phyloP scores from a whole-genome alignment of 2,329 filamentous ascomycete species.

The Talaromyces piceae region DNA sequence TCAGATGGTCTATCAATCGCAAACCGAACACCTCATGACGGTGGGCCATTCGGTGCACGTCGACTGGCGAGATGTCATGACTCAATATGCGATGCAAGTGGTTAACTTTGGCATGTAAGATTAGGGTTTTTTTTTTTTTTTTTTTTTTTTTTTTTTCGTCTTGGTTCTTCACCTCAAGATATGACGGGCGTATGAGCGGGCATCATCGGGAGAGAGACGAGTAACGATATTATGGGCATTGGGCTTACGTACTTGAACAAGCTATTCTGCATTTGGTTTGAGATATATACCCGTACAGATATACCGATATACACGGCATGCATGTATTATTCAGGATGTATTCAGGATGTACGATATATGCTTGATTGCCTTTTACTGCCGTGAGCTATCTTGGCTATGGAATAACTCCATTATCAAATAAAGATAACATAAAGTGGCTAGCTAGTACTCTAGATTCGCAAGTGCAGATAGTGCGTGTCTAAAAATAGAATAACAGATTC shows the following conservation, averaged over 20 bases:
- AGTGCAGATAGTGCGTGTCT: background rate
- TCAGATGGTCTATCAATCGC: conserved; percentile 42
- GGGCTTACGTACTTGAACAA: background rate
- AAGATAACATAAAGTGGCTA: too few relatives aligned
- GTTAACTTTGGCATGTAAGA: conserved; percentile 46
- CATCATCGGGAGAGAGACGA: background rate
- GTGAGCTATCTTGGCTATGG: too few relatives aligned
- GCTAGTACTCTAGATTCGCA: too few relatives aligned
- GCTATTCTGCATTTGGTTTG: background rate
- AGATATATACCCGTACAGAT: background rate
- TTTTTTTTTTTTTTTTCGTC: conserved; percentile 3
- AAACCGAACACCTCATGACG: conserved; percentile 34
- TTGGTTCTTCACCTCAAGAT: conserved; percentile 1
- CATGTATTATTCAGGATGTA: background rate
- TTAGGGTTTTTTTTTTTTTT: conserved; percentile 1
- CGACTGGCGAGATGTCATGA: conserved; percentile 45
- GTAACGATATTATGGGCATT: background rate
- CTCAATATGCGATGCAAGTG: conserved; percentile 38
- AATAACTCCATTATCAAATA: too few relatives aligned
- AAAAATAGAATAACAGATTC: conserved; percentile 2
- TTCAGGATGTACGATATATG: too few relatives aligned
- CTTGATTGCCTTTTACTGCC: too few relatives aligned
- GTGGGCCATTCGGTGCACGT: conserved; percentile 38
- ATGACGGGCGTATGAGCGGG: background rate
- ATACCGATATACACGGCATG: background rate